Percentiles rank a stretch among this genome's conserved stretches.
Conservation (phyloP, 2,329 filamentous ascomycete species). For the Penicillium sp. region DNA sequence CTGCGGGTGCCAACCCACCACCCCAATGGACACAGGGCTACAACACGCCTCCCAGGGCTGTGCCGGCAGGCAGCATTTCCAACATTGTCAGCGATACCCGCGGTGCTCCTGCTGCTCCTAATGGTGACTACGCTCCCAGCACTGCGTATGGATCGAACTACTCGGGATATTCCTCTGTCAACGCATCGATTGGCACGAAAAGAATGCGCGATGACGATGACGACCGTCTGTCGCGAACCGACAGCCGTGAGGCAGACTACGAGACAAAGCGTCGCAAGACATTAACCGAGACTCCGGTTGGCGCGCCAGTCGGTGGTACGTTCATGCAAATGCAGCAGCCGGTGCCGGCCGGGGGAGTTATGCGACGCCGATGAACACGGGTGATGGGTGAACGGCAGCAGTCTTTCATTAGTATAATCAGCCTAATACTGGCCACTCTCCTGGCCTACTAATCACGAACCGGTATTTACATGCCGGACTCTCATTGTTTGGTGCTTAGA, state of each 20-base stretch:
- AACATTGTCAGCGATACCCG: slow-evolving; percentile 83
- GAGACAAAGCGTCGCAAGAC: slow-evolving; percentile 77
- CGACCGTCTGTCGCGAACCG: slow-evolving; percentile 63
- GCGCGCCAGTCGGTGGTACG: slow-evolving; percentile 40
- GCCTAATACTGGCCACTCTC: slow-evolving; percentile 11
- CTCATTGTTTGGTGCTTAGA: slow-evolving; percentile 14
- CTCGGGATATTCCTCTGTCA: slow-evolving; percentile 55
- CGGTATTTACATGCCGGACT: slow-evolving; percentile 10
- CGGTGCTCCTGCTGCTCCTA: slow-evolving; percentile 54
- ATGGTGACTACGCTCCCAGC: slow-evolving; percentile 69
- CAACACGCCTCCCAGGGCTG: slow-evolving; percentile 69
- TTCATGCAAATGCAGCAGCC: slow-evolving; percentile 36
- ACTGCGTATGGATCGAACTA: slow-evolving; percentile 62
- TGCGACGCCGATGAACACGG: slow-evolving; percentile 35
- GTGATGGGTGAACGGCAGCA: no score
- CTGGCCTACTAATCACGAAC: slow-evolving; percentile 12
- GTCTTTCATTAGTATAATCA: slow-evolving; percentile 10
- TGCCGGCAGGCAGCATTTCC: slow-evolving; percentile 75
- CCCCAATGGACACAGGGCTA: slow-evolving; percentile 74
- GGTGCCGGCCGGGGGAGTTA: slow-evolving; percentile 42
- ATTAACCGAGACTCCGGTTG: slow-evolving; percentile 56
- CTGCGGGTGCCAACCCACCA: slow-evolving; percentile 65
- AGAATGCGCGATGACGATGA: slow-evolving; percentile 63
- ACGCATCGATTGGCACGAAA: slow-evolving; percentile 57
- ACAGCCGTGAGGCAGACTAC: slow-evolving; percentile 57